Percentiles rank a stretch among this genome's conserved stretches.
phyloP scores from a whole-genome alignment of 805 yeast species.

The Kuraishia capsulata region DNA sequence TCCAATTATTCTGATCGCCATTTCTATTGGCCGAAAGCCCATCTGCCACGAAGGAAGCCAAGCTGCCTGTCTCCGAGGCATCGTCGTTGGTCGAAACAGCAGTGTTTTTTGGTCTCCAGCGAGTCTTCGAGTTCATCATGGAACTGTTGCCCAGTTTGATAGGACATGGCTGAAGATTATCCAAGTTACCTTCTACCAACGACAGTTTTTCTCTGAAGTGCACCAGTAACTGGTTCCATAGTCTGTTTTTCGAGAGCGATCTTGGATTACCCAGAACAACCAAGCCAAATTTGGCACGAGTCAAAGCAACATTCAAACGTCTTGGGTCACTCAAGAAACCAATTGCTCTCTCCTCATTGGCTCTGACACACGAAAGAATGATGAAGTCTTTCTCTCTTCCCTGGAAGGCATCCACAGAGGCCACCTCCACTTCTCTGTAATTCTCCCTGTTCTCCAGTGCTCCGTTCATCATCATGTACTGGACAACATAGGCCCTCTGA shows the following conservation, averaged over 20 bases:
- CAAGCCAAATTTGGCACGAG: constrained; percentile 80
- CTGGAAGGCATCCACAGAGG: constrained; percentile 64
- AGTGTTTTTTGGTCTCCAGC: background rate
- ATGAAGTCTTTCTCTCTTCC: constrained; percentile 49
- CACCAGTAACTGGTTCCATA: constrained; percentile 72
- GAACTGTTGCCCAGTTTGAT: constrained; percentile 36
- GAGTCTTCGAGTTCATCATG: background rate
- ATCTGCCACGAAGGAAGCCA: background rate
- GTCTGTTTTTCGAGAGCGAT: constrained; percentile 54
- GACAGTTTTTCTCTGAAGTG: constrained; percentile 82
- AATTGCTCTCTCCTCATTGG: constrained; percentile 63
- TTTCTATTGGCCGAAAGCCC: background rate
- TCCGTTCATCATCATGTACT: constrained; percentile 69
- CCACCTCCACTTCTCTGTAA: constrained; percentile 72
- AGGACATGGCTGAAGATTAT: constrained; percentile 64
- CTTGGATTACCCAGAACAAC: constrained; percentile 79
- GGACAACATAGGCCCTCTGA: constrained; percentile 74
- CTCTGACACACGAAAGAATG: constrained; percentile 45
- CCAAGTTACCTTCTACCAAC: constrained; percentile 83
- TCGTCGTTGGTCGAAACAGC: background rate
- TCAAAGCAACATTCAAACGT: constrained; percentile 81
- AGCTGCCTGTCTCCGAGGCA: background rate
- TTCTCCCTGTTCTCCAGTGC: constrained; percentile 49
- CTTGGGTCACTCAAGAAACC: constrained; percentile 83
- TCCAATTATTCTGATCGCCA: background rate